These are phyloP conservation scores for Xylaria castorea DNA, from an alignment of 495 filamentous ascomycete genomes.

Conservation along the genomic window DNA sequence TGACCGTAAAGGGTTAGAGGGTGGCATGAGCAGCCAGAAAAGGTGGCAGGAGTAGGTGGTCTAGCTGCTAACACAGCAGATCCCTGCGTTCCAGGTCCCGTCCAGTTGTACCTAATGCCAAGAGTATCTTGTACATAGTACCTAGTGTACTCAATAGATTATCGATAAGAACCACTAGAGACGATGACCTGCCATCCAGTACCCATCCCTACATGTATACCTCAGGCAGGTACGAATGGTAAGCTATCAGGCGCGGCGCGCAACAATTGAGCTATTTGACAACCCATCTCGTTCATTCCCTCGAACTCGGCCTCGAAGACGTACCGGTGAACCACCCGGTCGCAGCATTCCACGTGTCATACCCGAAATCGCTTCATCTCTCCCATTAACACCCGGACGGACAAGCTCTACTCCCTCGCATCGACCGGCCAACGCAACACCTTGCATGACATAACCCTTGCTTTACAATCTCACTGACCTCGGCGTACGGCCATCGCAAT, in stretches of 20 bases:
- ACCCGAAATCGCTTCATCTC: not conserved
- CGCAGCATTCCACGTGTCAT: conserved; percentile 4
- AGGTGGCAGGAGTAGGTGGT: too few species aligned
- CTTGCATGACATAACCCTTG: conserved; percentile 13
- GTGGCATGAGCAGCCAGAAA: too few species aligned
- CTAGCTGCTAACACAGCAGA: not conserved
- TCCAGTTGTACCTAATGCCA: not conserved
- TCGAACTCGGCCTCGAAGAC: not conserved
- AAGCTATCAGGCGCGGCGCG: conserved; percentile 25
- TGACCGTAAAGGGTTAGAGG: too few species aligned
- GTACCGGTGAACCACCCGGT: not conserved
- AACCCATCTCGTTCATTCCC: not conserved
- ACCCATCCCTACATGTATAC: too few species aligned
- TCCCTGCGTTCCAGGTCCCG: conserved; percentile 2
- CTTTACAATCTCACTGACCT: not conserved
- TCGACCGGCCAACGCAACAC: conserved; percentile 3
- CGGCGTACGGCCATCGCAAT: conserved; percentile 22
- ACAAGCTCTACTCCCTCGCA: not conserved
- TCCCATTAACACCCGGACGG: not conserved
- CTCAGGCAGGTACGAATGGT: not conserved
- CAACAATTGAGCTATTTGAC: not conserved
- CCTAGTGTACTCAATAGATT: not conserved
- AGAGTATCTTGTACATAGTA: not conserved
- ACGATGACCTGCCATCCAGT: not conserved
- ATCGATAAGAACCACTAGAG: conserved; percentile 14